Base-by-base conservation (phyloP, 805 yeast species). In the Grigorovia yakushimaensis region DNA sequence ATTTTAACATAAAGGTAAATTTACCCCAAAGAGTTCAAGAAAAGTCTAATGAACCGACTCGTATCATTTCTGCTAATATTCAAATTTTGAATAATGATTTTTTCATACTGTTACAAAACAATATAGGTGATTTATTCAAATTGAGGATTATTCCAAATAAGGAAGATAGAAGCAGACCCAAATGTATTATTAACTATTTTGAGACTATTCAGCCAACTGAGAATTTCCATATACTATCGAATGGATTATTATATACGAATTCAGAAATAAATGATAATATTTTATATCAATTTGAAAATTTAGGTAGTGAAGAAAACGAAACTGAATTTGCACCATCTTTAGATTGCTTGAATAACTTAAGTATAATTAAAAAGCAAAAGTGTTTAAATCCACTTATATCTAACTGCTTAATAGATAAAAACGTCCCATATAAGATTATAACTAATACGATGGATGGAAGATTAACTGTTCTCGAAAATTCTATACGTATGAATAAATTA, bases 211-310 rank as follows among this genome's bases (percentile, higher is more conserved):
- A 88, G 1, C 61, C 73, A 1, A 74, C 84, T 22, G 69, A 71
- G 19, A 60, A 73, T 5, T 55, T 91, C 11, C 68, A 73, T 38
- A 77, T 91, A 39, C 72, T 88, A 51, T 82, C 76, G 52, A 74
- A 84, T 6, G 98, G 98, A 0, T 84, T 79, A 53, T 56, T 91
- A 36, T 85, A 78, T 60, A 84, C 82, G 1, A 80, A 81, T 51
- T 68, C 79, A 8, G 82, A 82, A 48, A 62, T 69, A 48, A 79
- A 82, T 24, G 80, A 82, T 56, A 85, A 82, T 55, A 62, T 69
- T 18, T 68, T 85, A n/a, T 86, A 81, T 57, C 96, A 88, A 60
- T 84, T 91, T 56, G 87, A 83, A 51, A 76, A 76, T 44, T 66
- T 88, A 41, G 96, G 94, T 1, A 81, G 73, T 1, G 67, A 65